Conservation (phyloP, 2,329 filamentous ascomycete species). For the Myriosclerotinia curreyana region DNA sequence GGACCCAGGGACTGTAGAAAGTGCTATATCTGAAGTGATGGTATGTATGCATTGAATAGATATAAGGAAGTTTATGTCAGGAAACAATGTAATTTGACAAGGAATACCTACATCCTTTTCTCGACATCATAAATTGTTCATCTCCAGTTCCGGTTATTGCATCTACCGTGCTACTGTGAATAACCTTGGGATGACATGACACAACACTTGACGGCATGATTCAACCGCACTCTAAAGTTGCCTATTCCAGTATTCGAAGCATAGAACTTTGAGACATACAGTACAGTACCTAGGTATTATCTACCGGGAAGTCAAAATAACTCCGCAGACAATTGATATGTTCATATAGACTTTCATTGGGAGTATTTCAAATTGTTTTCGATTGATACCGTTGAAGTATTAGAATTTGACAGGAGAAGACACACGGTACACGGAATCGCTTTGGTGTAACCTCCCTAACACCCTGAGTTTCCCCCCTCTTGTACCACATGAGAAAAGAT, state of each 20-base stretch:
- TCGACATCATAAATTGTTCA: conserved; percentile 16
- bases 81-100: conserved; percentile 10
- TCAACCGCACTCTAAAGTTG: conserved; percentile 13
- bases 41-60: conserved; percentile 11
- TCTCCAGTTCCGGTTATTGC: conserved; percentile 17
- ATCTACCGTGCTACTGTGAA: conserved; percentile 17
- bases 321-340: neutral
- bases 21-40: conserved; percentile 14
- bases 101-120: conserved; percentile 5
- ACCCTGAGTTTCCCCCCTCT: conserved; percentile 18
- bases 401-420: conserved; percentile 9
- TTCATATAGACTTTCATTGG: conserved; percentile 9
- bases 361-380: conserved; percentile 7
- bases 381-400: conserved; percentile 19
- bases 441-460: conserved; percentile 16
- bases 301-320: neutral
- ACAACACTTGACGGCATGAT: conserved; percentile 21
- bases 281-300: neutral
- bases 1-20: neutral
- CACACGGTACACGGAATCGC: conserved; percentile 10
- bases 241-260: conserved; percentile 13
- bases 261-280: conserved; percentile 14
- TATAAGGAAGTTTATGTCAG: neutral
- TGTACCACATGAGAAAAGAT: conserved; percentile 14
- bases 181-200: conserved; percentile 20